Base-by-base conservation (phyloP, 192 early-diverging fungal species). In the Rhizoclosmatium globosum region DNA sequence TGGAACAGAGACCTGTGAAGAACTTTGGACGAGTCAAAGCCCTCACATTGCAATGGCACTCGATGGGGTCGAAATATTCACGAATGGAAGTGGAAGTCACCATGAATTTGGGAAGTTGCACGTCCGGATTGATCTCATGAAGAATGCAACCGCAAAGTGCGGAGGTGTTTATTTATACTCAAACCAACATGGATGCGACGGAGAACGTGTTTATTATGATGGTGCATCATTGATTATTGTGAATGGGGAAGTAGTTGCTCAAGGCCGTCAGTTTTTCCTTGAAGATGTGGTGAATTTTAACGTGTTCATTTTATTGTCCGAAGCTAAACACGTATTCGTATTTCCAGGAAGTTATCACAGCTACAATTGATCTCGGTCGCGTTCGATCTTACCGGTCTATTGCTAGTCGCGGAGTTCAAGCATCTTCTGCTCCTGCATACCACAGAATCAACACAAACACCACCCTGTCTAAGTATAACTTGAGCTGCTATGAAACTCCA, bases 171-270 rank as follows among this genome's bases (percentile, higher is more conserved):
- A 99, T 78, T 78, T 98, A 42, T 99, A 99, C 72, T 84, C 97
- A 7, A 99, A 99, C 82, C 97, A 98, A 77, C 90, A 94, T 81
- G 98, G 98, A 0, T 99, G 98, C 76, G 98, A 99, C 75, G 98
- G 96, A 42, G 98, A 99, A 81, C 92, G 98, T 23, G 84, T 98
- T 38, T 99, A 99, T 85, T 99, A 98, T 68, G 98, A 99, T 74
- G 98, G 97, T 15, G 93, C 93, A 56, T 89, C 94, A 0, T 85
- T 99, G 88, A 94, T 99, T 78, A 82, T 93, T 19, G 88, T 95
- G 23, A 99, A 99, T 79, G 97, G 97, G 47, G 82, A 91, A 31
- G 87, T 98, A 4, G 85, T 99, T 3, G 95, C 93, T 9, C 94
- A 96, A 83, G 93, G 95, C 59, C 87, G 91, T 3, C 98, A 99